A percentile compares a stretch with the other conserved stretches of the same genome.
These are phyloP conservation scores for Bipolaris oryzae DNA, from an alignment of 2,329 filamentous ascomycete genomes.

Conservation along the genomic window DNA sequence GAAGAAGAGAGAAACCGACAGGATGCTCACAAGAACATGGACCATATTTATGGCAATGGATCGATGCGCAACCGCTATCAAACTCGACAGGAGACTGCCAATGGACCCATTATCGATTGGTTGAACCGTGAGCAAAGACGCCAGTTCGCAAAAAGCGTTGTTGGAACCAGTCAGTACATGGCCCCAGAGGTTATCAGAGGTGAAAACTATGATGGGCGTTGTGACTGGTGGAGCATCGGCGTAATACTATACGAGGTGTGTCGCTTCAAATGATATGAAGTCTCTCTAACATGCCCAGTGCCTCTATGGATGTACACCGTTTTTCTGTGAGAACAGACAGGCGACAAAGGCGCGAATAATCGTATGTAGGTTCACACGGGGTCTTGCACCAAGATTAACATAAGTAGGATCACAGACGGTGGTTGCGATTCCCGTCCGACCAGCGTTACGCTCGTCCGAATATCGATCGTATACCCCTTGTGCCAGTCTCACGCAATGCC, in stretches of 20 bases:
- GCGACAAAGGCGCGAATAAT: conserved; percentile 87
- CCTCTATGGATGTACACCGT: conserved; percentile 89
- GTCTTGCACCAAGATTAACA: conserved; percentile 17
- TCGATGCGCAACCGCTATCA: conserved; percentile 24
- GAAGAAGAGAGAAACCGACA: conserved; percentile 55
- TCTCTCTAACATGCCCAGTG: conserved; percentile 57
- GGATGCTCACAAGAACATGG: conserved; percentile 59
- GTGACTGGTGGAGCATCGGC: conserved; percentile 96
- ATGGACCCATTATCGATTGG: conserved; percentile 48
- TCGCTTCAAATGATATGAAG: neutral
- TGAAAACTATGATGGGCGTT: conserved; percentile 84
- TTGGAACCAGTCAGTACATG: conserved; percentile 98
- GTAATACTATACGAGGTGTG: conserved; percentile 84
- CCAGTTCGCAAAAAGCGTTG: conserved; percentile 79
- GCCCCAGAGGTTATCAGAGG: conserved; percentile 89
- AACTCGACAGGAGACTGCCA: conserved; percentile 29
- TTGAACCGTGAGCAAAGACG: conserved; percentile 62
- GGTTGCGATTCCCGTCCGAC: conserved; percentile 71
- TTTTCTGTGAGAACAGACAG: conserved; percentile 79
- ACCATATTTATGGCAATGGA: conserved; percentile 45
- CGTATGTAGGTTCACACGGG: conserved; percentile 53
- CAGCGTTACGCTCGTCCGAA: conserved; percentile 61
- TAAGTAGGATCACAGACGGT: conserved; percentile 69
- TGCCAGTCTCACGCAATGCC: conserved; percentile 69
- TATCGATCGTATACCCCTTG: conserved; percentile 45